phyloP scores from a whole-genome alignment of 306 rosid species.

The Crotalaria pallida region DNA sequence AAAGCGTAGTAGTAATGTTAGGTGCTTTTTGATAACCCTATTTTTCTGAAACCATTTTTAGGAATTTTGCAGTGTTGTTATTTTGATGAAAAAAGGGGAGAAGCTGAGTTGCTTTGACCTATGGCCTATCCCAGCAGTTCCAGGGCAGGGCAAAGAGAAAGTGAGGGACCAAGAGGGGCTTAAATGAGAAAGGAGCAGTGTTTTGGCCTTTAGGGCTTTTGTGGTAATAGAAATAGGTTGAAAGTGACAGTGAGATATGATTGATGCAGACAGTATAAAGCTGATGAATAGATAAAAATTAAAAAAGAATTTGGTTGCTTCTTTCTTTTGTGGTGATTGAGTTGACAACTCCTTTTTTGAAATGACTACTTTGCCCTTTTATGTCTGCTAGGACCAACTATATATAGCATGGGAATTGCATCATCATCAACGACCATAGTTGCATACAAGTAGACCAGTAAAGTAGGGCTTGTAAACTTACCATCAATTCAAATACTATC shows the following conservation, averaged over 20 bases:
- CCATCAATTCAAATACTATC: not conserved
- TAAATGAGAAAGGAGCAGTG: constrained; percentile 29
- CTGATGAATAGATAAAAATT: constrained; percentile 2
- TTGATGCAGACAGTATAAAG: constrained; percentile 57
- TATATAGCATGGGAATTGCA: constrained; percentile 4
- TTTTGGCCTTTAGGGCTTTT: constrained; percentile 42
- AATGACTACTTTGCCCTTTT: constrained; percentile 48
- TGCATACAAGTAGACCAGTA: not conserved
- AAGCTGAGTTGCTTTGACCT: constrained; percentile 13
- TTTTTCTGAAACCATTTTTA: constrained; percentile 18
- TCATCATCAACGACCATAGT: constrained; percentile 8
- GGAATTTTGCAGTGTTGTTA: constrained; percentile 17
- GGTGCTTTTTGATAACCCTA: constrained; percentile 31
- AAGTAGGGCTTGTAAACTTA: not conserved
- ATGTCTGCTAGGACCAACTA: constrained; percentile 17
- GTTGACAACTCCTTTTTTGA: constrained; percentile 48
- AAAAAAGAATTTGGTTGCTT: constrained; percentile 33
- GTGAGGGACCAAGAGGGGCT: constrained; percentile 2
- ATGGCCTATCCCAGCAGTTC: constrained; percentile 5
- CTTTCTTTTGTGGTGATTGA: constrained; percentile 57
- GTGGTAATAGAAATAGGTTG: constrained; percentile 49
- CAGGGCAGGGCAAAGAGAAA: constrained; percentile 3
- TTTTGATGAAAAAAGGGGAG: not conserved
- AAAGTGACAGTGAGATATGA: constrained; percentile 45
- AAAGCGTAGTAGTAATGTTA: constrained; percentile 31